A percentile compares a stretch with the other conserved stretches of the same genome.
Evolutionary conservation across 768 basidiomycete species (phyloP).

Genomic region (Termitomyces sp.): DNA sequence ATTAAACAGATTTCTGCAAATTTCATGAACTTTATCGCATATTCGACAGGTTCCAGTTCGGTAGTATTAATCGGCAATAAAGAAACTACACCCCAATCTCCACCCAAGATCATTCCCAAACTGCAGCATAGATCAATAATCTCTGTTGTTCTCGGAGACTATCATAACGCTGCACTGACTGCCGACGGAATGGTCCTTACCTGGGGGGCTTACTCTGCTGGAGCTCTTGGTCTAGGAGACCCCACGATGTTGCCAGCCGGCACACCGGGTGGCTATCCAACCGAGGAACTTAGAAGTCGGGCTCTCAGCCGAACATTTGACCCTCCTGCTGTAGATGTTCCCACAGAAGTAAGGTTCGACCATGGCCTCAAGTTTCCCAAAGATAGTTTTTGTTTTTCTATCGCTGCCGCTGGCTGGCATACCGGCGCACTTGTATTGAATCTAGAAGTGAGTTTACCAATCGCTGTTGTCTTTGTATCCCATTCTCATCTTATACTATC

Average conservation of each 20-base stretch:
- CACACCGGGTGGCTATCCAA: slow-evolving; percentile 53
- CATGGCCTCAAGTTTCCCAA: slow-evolving; percentile 42
- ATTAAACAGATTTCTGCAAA: slow-evolving; percentile 75
- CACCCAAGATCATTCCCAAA: slow-evolving; percentile 61
- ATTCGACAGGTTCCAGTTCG: slow-evolving; percentile 67
- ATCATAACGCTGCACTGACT: slow-evolving; percentile 86
- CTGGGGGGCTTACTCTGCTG: slow-evolving; percentile 73
- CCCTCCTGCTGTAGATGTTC: slow-evolving; percentile 46
- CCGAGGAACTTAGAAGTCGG: slow-evolving; percentile 24
- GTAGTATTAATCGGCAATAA: slow-evolving; percentile 67
- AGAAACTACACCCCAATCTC: slow-evolving; percentile 32
- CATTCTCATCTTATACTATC: slow-evolving; percentile 10
- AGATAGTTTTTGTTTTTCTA: slow-evolving; percentile 71
- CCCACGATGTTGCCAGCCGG: slow-evolving; percentile 48
- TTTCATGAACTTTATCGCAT: slow-evolving; percentile 76
- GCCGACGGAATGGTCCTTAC: slow-evolving; percentile 69
- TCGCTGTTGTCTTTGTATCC: background rate
- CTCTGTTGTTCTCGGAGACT: slow-evolving; percentile 87
- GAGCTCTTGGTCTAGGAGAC: slow-evolving; percentile 85
- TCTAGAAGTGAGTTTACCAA: slow-evolving; percentile 49
- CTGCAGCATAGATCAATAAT: slow-evolving; percentile 79
- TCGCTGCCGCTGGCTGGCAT: slow-evolving; percentile 88
- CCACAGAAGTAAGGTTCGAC: slow-evolving; percentile 71
- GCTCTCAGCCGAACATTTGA: slow-evolving; percentile 21
- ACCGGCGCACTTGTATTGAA: slow-evolving; percentile 86